Base-by-base conservation (phyloP, 192 early-diverging fungal species). In the Podila epicladia region DNA sequence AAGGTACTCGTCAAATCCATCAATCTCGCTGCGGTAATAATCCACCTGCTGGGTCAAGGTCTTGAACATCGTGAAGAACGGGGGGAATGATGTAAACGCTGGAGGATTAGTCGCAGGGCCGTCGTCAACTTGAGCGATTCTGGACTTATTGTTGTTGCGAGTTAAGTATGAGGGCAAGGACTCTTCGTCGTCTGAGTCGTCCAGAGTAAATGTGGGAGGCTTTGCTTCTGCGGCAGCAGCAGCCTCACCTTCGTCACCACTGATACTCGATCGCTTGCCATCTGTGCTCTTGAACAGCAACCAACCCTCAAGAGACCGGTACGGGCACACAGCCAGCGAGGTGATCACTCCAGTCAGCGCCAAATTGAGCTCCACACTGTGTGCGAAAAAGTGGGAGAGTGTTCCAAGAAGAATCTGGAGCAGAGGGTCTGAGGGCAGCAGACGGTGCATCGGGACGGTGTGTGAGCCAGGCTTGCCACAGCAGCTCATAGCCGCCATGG, bases 281-380 rank as follows among this genome's bases (percentile, higher is more conserved):
- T 89, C 88, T 4, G 64, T 64, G 22, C 83, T 84, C 67, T 83
- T 80, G 62, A 88, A 90, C 82, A 88, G 85, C 69, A 82, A 84
- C 92, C 82, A 94, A 59, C 93, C 93, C 84, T 93, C 92, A 35
- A 95, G 75, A 35, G 90, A 92, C 8, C 92, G 85, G 65, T 90
- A 88, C 1, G 92, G 92, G 53, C 93, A 95, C 8, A 94, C 83
- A 2, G 92, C 92, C 64, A 98, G 83, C n/a, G 94, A 92, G 0
- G 94, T 89, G 32, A 98, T 82, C 29, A 97, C 93, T 29, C 95
- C 95, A 0, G 97, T 98, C 29, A 98, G 83, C 0, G 96, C 95
- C 77, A 98, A 75, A 74, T 98, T 98, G 69, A 97, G 89, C 33
- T 93, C 92, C 29, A 92, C 92, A 26, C 94, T 92, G 69, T 98